These are phyloP conservation scores for Spathaspora sp. DNA, from an alignment of 1,139 yeast species.

Conservation along the genomic window DNA sequence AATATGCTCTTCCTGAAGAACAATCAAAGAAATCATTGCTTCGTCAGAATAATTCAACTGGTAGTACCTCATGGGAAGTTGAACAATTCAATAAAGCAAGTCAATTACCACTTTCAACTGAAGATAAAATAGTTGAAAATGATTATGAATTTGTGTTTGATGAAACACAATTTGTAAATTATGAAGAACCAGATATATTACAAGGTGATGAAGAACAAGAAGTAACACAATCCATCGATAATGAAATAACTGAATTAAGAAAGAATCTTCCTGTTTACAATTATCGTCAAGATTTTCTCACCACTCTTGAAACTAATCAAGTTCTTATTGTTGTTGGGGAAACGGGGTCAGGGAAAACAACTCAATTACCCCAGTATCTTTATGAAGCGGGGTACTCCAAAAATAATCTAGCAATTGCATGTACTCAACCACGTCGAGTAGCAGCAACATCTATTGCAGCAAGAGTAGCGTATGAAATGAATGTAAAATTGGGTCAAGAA, in stretches of 20 bases:
- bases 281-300: slow-evolving; percentile 61
- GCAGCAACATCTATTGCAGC: slow-evolving; percentile 94
- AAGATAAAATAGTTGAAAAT: slow-evolving; percentile 47
- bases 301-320: slow-evolving; percentile 63
- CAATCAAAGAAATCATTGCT: slow-evolving; percentile 40
- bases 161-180: slow-evolving; percentile 69
- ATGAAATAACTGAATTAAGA: slow-evolving; percentile 49
- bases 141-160: slow-evolving; percentile 85
- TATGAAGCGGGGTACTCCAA: slow-evolving; percentile 76
- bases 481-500: slow-evolving; percentile 64
- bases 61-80: slow-evolving; percentile 52
- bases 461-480: slow-evolving; percentile 88
- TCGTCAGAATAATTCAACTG: slow-evolving; percentile 43
- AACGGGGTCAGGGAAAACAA: slow-evolving; percentile 97
- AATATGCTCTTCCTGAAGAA: slow-evolving; percentile 5
- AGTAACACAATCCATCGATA: slow-evolving; percentile 3
- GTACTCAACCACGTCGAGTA: slow-evolving; percentile 95
- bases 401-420: slow-evolving; percentile 61
- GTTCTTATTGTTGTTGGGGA: slow-evolving; percentile 91
- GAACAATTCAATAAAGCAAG: slow-evolving; percentile 58
- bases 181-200: slow-evolving; percentile 45
- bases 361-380: slow-evolving; percentile 88
- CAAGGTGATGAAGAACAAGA: slow-evolving; percentile 22
- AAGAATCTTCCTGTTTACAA: slow-evolving; percentile 75
- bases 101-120: slow-evolving; percentile 25